Percentiles rank a stretch among this genome's conserved stretches.
Conservation (phyloP, 2,329 filamentous ascomycete genomes). For the Penicillium sp. region DNA sequence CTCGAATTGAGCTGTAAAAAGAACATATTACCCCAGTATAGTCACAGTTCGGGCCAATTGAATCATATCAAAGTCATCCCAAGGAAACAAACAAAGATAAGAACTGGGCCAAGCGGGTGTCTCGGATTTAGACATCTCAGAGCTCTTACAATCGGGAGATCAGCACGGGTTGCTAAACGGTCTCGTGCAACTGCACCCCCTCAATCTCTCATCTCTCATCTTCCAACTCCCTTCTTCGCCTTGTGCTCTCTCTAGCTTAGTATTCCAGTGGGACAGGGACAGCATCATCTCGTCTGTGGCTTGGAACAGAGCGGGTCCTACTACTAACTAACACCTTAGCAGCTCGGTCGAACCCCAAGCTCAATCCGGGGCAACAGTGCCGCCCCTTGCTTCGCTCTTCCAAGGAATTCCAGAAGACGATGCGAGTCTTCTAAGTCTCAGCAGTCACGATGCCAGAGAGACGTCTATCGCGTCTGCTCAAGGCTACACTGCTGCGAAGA, state of each 20-base stretch:
- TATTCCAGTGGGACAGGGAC: too few relatives aligned
- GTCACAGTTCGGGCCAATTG: not conserved
- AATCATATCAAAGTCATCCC: not conserved
- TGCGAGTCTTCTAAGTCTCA: conserved; percentile 1
- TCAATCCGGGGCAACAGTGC: conserved; percentile 7
- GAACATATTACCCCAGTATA: not conserved
- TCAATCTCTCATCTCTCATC: too few relatives aligned
- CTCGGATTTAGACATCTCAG: conserved; percentile 2
- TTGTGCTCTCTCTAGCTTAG: not conserved
- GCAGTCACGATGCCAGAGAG: conserved; percentile 29
- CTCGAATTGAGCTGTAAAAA: not conserved
- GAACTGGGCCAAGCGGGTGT: conserved; percentile 1
- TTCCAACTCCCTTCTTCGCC: not conserved
- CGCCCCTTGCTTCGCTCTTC: conserved; percentile 1
- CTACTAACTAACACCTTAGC: not conserved
- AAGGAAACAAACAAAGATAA: not conserved
- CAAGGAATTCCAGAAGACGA: not conserved
- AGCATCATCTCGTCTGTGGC: not conserved
- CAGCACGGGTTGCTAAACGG: conserved; percentile 4
- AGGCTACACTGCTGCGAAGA: conserved; percentile 36
- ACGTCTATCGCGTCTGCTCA: conserved; percentile 33
- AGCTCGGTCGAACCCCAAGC: conserved; percentile 2
- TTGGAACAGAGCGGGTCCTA: not conserved
- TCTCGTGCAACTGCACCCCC: not conserved
- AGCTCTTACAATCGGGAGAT: conserved; percentile 7